Conservation (phyloP, 768 basidiomycete genomes). For the Coprinopsis marcescibilis region DNA sequence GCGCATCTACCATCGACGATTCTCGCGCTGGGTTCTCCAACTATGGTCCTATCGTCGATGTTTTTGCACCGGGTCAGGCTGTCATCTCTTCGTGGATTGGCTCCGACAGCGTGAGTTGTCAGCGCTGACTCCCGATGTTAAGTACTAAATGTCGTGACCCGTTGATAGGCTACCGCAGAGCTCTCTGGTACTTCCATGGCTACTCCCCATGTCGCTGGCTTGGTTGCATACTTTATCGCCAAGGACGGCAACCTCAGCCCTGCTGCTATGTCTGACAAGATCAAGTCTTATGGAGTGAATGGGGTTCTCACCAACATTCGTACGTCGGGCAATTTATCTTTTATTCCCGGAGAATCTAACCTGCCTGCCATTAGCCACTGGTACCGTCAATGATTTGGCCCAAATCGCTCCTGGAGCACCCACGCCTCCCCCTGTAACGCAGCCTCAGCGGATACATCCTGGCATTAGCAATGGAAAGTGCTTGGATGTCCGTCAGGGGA, state of each 20-base stretch:
- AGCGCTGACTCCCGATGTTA: background rate
- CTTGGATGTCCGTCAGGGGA: slow-evolving; percentile 24
- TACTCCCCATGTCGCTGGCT: slow-evolving; percentile 32
- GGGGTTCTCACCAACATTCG: slow-evolving; percentile 17
- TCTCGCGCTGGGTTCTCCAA: slow-evolving; percentile 30
- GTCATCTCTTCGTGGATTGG: slow-evolving; percentile 22
- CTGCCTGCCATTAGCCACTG: background rate
- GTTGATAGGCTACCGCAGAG: slow-evolving; percentile 17
- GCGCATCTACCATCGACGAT: slow-evolving; percentile 25
- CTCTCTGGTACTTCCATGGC: slow-evolving; percentile 26
- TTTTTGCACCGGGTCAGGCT: slow-evolving; percentile 28
- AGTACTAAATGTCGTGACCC: background rate
- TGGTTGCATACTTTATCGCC: slow-evolving; percentile 31
- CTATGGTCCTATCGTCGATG: slow-evolving; percentile 28
- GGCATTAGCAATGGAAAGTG: slow-evolving; percentile 21
- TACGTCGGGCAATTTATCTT: background rate
- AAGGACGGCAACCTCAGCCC: slow-evolving; percentile 27
- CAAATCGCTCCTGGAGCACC: too few relatives aligned
- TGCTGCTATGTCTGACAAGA: slow-evolving; percentile 22
- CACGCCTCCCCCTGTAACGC: too few relatives aligned
- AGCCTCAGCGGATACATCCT: too few relatives aligned
- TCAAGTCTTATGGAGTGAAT: slow-evolving; percentile 23
- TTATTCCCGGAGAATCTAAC: background rate
- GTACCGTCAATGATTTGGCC: background rate
- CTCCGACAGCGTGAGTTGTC: slow-evolving; percentile 17